Evolutionary conservation across 2,329 filamentous ascomycete genomes (phyloP), one percentile per base, ranked within the genome.

Genomic region (Aspergillus uvarum): DNA sequence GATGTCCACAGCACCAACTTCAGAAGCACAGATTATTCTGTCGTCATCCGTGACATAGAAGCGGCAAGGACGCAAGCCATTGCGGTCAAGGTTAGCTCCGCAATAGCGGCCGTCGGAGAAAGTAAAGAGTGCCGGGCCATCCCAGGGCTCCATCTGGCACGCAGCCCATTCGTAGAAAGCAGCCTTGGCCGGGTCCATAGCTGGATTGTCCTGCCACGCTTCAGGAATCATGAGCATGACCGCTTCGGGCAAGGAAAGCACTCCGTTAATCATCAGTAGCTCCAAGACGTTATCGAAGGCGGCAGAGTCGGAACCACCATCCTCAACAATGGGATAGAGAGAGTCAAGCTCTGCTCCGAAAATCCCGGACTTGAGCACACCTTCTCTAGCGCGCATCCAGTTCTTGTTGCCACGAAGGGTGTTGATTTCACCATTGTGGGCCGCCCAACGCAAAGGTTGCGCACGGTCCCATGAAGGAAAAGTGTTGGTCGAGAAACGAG

Each of bases 191-290:
- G 92, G 91, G 70, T 97, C 93, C 89, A 98, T 96, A 61, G 87
- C 83, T 42, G 87, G 82, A 77, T 97, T 97, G 63, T 93, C 94
- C 79, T 98, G 92, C 94, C 94, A 98, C 62, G 94, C 94, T 79
- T 98, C 94, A 22, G 94, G 94, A 53, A 98, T 91, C 93, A 98
- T 96, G 70, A 98, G 85, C 94, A 98, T 98, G 68, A 98, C 91
- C 54, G 94, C 94, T 78, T 98, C 94, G 16, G 94, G 94, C 3
- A 98, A 84, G 51, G 94, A 98, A 55, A 98, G 85, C 47, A 98
- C 94, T 63, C 94, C 93, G 76, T 98, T 98, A 79, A 98, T 96
- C 70, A 90, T 92, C 66, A 98, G 83, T 47, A 98, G 82, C 79
- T 98, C 94, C 16, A 98, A 83, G 22, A 98, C 94, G 72, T 98